Conservation (phyloP, 257 asterid genomes). For the Solanum sparsipilum region DNA sequence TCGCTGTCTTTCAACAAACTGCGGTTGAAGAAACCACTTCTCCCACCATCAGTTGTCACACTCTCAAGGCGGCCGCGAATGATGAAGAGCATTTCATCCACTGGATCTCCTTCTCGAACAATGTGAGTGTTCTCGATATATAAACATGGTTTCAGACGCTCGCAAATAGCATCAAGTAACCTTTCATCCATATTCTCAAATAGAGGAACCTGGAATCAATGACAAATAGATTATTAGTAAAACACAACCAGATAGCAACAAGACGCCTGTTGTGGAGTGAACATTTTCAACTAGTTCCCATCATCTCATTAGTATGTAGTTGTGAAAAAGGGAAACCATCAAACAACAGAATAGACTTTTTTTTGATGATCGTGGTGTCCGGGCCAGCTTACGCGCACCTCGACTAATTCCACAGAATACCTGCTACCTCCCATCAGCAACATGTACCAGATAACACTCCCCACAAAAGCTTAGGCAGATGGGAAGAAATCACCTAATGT, state of each 20-base stretch:
- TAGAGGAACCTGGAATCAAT: slow-evolving; percentile 66
- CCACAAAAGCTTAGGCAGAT: background rate
- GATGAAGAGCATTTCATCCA: slow-evolving; percentile 92
- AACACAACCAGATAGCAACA: background rate
- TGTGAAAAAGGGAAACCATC: background rate
- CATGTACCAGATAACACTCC: background rate
- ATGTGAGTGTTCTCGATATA: slow-evolving; percentile 78
- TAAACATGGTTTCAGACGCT: slow-evolving; percentile 77
- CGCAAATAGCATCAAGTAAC: slow-evolving; percentile 93
- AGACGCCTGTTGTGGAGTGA: background rate
- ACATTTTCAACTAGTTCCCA: background rate
- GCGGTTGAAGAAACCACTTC: slow-evolving; percentile 94
- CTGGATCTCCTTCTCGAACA: slow-evolving; percentile 99
- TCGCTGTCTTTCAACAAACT: slow-evolving; percentile 80
- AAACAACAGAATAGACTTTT: background rate
- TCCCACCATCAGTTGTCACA: slow-evolving; percentile 97
- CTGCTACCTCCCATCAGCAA: background rate
- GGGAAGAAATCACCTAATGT: background rate
- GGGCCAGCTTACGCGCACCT: background rate
- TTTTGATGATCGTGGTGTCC: background rate
- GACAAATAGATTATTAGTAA: background rate
- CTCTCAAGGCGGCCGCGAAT: slow-evolving; percentile 97
- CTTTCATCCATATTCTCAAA: slow-evolving; percentile 97
- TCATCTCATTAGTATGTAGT: background rate
- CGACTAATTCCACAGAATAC: background rate